A percentile compares a stretch with the other conserved stretches of the same genome.
Conservation (phyloP, 176 grass and related monocot species). For the Cymbopogon citratus region DNA sequence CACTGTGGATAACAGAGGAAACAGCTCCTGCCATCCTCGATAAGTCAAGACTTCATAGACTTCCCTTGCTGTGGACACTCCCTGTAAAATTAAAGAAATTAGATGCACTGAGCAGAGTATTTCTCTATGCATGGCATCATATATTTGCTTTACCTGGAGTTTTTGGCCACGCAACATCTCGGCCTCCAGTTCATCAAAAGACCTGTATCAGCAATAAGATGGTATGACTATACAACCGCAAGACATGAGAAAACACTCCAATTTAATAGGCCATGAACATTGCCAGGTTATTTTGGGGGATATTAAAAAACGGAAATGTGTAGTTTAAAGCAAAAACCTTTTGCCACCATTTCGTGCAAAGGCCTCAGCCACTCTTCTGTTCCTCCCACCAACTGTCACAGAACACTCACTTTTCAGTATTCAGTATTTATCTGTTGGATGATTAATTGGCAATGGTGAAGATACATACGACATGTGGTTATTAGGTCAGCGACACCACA, state of each 20-base stretch:
- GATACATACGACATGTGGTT: slow-evolving; percentile 84
- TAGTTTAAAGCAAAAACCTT: slow-evolving; percentile 52
- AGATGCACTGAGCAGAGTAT: not conserved
- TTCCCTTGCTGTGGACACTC: slow-evolving; percentile 80
- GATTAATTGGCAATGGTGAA: slow-evolving; percentile 10
- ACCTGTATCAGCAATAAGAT: slow-evolving; percentile 49
- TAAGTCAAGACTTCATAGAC: slow-evolving; percentile 79
- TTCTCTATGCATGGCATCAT: not conserved
- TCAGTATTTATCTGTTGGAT: slow-evolving; percentile 5
- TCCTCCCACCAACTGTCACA: slow-evolving; percentile 84
- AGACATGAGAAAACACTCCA: not conserved
- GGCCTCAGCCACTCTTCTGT: slow-evolving; percentile 86
- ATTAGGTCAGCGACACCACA: slow-evolving; percentile 95
- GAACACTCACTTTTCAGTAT: slow-evolving; percentile 22
- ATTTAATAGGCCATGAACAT: not conserved
- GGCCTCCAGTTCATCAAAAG: slow-evolving; percentile 84
- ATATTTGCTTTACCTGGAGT: slow-evolving; percentile 58
- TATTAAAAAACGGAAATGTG: not conserved
- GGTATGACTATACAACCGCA: slow-evolving; percentile 3
- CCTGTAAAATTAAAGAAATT: slow-evolving; percentile 40
- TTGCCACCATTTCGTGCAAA: slow-evolving; percentile 87
- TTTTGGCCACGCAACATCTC: slow-evolving; percentile 89
- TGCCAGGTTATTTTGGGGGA: not conserved
- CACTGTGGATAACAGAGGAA: slow-evolving; percentile 71
- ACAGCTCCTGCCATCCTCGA: slow-evolving; percentile 68